Evolutionary conservation across 2,329 filamentous ascomycete genomes (phyloP).

Genomic region (Acephala macrosclerotiorum): DNA sequence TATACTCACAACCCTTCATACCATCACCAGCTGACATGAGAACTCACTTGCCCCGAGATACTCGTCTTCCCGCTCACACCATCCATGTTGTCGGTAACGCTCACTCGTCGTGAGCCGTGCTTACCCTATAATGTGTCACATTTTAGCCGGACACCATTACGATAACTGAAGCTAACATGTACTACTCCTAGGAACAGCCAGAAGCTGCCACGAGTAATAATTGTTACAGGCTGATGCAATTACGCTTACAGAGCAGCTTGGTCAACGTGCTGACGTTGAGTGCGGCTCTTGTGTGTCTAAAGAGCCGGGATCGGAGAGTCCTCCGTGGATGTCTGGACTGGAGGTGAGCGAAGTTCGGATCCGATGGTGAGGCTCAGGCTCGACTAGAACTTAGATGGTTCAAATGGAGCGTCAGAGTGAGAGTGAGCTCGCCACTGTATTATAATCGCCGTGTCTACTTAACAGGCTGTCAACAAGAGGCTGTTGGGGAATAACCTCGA

Average conservation of each 20-base stretch:
- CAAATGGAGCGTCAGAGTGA: no score
- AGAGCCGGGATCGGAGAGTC: neutral
- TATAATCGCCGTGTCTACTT: no score
- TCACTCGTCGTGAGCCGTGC: neutral
- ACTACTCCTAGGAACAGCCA: neutral
- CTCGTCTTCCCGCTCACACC: neutral
- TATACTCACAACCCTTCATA: no score
- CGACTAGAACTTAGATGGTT: no score
- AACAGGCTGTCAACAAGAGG: no score
- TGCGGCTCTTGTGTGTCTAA: neutral
- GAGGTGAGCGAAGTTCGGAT: no score
- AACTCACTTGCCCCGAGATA: neutral
- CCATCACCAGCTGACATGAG: neutral
- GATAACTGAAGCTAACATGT: neutral
- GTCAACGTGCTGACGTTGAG: neutral
- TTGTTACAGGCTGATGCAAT: neutral
- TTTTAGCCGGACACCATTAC: neutral
- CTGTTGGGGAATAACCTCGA: no score
- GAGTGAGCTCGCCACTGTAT: no score
- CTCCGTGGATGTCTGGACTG: neutral
- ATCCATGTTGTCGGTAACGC: neutral
- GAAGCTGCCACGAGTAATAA: neutral
- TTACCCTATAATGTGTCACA: neutral
- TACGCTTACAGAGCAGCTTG: neutral
- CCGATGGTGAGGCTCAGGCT: no score